These are phyloP conservation scores for Annulohypoxylon stygium DNA, from an alignment of 495 filamentous ascomycete species.

Conservation along the genomic window DNA sequence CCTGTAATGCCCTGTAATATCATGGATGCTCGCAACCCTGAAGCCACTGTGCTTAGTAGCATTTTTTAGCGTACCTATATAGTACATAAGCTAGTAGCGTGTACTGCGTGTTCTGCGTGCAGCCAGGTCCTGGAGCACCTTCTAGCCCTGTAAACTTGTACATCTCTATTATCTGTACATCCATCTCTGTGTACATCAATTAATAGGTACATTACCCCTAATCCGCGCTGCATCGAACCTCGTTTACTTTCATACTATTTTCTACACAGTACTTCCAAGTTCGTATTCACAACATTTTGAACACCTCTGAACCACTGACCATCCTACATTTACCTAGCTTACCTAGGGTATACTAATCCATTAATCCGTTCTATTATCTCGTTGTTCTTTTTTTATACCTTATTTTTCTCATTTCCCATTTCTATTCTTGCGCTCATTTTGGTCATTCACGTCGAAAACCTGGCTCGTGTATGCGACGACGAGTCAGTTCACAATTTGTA, in stretches of 20 bases:
- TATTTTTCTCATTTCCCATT: slow-evolving; percentile 8
- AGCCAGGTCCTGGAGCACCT: background rate
- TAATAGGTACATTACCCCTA: slow-evolving; percentile 16
- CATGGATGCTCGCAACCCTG: background rate
- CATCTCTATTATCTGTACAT: background rate
- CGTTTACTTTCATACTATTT: slow-evolving; percentile 17
- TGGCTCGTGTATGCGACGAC: slow-evolving; percentile 28
- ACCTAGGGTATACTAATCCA: slow-evolving; percentile 2
- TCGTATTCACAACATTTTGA: slow-evolving; percentile 36
- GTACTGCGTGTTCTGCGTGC: background rate
- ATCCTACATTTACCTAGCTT: slow-evolving; percentile 22
- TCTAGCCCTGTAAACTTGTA: background rate
- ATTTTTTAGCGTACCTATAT: too few species aligned
- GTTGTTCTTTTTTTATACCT: slow-evolving; percentile 20
- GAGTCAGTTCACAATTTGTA: slow-evolving; percentile 27
- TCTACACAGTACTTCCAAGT: slow-evolving; percentile 20
- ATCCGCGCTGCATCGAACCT: slow-evolving; percentile 25
- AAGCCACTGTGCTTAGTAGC: too few species aligned
- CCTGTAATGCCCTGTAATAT: slow-evolving; percentile 2
- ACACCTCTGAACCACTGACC: background rate
- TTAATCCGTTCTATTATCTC: slow-evolving; percentile 20
- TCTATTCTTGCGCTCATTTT: slow-evolving; percentile 19
- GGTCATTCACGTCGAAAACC: background rate
- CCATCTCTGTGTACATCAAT: background rate
- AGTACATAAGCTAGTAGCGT: background rate